These are phyloP conservation scores for Neurospora sublineolata DNA, from an alignment of 495 filamentous ascomycete species.

Conservation along the genomic window DNA sequence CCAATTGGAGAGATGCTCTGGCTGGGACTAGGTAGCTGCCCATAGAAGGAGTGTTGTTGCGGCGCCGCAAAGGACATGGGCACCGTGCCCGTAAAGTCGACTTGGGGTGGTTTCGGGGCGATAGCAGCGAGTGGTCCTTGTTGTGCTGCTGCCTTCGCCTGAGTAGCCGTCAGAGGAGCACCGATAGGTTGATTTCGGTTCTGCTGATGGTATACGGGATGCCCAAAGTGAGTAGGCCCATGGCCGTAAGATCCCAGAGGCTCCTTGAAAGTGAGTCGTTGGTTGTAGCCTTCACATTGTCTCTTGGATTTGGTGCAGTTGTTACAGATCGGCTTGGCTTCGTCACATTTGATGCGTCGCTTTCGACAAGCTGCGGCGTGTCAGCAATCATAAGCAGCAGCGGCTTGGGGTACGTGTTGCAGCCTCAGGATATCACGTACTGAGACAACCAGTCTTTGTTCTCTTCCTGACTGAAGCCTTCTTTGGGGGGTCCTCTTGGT, in stretches of 20 bases:
- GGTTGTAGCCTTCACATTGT: conserved; percentile 88
- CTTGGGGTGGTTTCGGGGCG: conserved; percentile 23
- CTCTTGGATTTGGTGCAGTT: conserved; percentile 93
- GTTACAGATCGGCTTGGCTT: conserved; percentile 80
- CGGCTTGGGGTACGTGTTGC: not conserved
- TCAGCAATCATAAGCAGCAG: conserved; percentile 6
- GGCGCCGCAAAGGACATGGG: conserved; percentile 4
- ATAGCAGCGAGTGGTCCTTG: conserved; percentile 21
- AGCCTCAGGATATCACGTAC: conserved; percentile 40
- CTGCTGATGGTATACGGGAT: conserved; percentile 16
- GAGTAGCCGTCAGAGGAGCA: conserved; percentile 14
- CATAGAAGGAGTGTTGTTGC: conserved; percentile 5
- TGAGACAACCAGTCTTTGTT: conserved; percentile 94
- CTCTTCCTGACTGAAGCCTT: conserved; percentile 50
- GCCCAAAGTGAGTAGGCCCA: conserved; percentile 12
- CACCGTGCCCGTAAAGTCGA: conserved; percentile 20
- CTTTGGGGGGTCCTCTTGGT: conserved; percentile 22
- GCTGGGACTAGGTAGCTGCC: not conserved
- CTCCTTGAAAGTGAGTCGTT: conserved; percentile 85
- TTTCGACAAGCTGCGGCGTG: conserved; percentile 65
- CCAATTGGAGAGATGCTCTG: not conserved
- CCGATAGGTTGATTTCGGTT: conserved; percentile 10
- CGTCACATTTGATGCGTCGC: conserved; percentile 93
- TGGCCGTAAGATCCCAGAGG: conserved; percentile 51
- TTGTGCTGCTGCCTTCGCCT: conserved; percentile 10